Evolutionary conservation across 2,329 filamentous ascomycete species (phyloP), one percentile per base, ranked within the genome.

Genomic region (Aureobasidium sp.): DNA sequence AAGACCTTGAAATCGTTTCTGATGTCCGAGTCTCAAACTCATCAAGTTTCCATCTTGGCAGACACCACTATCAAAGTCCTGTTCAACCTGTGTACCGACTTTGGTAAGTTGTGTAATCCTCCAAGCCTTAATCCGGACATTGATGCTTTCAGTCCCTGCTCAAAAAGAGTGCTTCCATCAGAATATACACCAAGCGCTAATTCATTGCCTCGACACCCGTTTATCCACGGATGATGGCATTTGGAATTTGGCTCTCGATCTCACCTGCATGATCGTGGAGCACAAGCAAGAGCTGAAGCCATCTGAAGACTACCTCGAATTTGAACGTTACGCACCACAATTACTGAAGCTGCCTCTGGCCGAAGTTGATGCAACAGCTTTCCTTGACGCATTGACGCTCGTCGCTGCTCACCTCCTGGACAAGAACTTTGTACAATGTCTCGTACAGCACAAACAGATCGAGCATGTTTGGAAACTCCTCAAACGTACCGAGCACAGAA

Each of bases 1-100:
- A 45, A 35, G 53, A 41, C 30, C 2, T 27, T 49, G 16, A 29
- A 41, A 12, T 24, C 25, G 14, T 53, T 37, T 25, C 37, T 49
- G 24, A 38, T 10, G 29, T 39, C 32, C 14, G 22, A 10, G 14
- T 29, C 21, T 3, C 38, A 17, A 2, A 29, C 29, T 7, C 35
- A 47, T 51, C 14, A 48, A 22, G 38, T 47, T 7, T 38, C 24
- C 1, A 17, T 21, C 8, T 54, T 53, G 19, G 32, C 35, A 22
- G 27, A 55, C 12, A 51, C 42, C 27, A 38, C 49, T 3, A n/a
- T 54, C 17, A 57, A 57, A 38, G 53, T 57, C 6, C 17, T 55
- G 10, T 57, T 55, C 34, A 57, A 57, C 16, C 39, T 57, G 2
- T 57, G 56, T 32, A 54, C 55, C 16, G 49, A 51, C 11, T 56